Conservation (phyloP, 441 rosid species). For the Gossypium gossypioides region DNA sequence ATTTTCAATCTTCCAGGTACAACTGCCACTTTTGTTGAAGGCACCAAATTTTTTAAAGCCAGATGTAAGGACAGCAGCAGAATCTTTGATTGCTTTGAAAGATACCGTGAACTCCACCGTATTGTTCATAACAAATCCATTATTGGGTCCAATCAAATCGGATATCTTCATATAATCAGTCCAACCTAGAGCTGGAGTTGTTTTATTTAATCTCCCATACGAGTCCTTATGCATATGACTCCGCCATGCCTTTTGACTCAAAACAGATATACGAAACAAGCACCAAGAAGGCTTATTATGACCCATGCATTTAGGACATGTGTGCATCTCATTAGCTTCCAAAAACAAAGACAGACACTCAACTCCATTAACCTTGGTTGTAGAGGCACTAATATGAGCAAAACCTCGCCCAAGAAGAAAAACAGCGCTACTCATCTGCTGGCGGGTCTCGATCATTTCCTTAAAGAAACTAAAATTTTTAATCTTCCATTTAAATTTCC, state of each 20-base stretch:
- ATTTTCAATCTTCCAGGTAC: slow-evolving; percentile 81
- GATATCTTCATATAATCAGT: slow-evolving; percentile 85
- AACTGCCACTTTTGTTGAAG: slow-evolving; percentile 22
- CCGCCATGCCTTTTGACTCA: slow-evolving; percentile 72
- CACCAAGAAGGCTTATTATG: slow-evolving; percentile 73
- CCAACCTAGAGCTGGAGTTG: slow-evolving; percentile 87
- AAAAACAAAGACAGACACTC: slow-evolving; percentile 83
- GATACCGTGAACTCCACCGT: slow-evolving; percentile 85
- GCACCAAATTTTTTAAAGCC: no score
- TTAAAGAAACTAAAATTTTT: slow-evolving; percentile 86
- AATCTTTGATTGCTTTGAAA: slow-evolving; percentile 87
- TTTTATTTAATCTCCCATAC: slow-evolving; percentile 90
- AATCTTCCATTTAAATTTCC: slow-evolving; percentile 90
- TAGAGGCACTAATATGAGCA: slow-evolving; percentile 79
- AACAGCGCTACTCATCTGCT: slow-evolving; percentile 90
- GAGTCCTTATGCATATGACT: slow-evolving; percentile 90
- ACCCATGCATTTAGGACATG: slow-evolving; percentile 4
- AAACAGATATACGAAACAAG: slow-evolving; percentile 76
- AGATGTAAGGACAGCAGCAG: slow-evolving; percentile 15
- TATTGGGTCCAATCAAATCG: slow-evolving; percentile 53
- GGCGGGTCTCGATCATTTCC: slow-evolving; percentile 82
- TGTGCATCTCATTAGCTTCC: slow-evolving; percentile 82
- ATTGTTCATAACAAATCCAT: slow-evolving; percentile 72
- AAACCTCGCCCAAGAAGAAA: slow-evolving; percentile 92
- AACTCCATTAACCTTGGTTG: slow-evolving; percentile 65